Base-by-base conservation (phyloP, 2,329 filamentous ascomycete species). In the Exophiala sp. region DNA sequence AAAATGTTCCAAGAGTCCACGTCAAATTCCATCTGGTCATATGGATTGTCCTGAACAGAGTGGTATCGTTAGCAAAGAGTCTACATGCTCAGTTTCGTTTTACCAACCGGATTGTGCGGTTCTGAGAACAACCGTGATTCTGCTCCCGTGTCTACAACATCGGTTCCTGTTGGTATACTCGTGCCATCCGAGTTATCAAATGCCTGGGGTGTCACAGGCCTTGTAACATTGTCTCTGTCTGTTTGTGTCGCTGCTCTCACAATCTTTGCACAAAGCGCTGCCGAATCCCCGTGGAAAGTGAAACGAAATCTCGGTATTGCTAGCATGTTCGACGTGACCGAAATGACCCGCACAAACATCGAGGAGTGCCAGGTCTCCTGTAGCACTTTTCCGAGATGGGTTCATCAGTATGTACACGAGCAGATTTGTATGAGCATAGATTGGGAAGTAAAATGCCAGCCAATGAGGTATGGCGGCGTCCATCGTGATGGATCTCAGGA, bases 321-420 rank as follows among this genome's bases (percentile, higher is more conserved):
- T 50, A 4, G 44, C 33, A 35, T 20, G 40, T 16, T 50, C 48
- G 21, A 50, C 20, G 14, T 44, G 24, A 11, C 39, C 48, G 20
- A 50, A 50, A 11, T 50, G 48, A 3, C 48, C 48, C 8, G 48
- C 48, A 14, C 39, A 50, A 12, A 50, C 21, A 14, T 50, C 48
- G 10, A 50, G 48, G 3, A 50, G n/a, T 33, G 38, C 38, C 3
- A 50, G 29, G 29, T 50, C 48, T 3, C 11, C 40, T 24, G 12
- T 21, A 6, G 40, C 29, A 2, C 24, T 43, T 9, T 21, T 8
- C 3, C 6, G 12, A 8, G 38, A 34, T 11, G 48, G 48, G 39
- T 50, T 14, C 40, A 21, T 42, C 39, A 50, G 32, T 12, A 44
- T 35, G 29, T 44, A 44, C 9, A 50, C 29, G 11, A 50, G 20